A percentile compares a stretch with the other conserved stretches of the same genome.
These are phyloP conservation scores for Euptelea pleiosperma DNA, from an alignment of 164 flowering plant species.

Conservation along the genomic window DNA sequence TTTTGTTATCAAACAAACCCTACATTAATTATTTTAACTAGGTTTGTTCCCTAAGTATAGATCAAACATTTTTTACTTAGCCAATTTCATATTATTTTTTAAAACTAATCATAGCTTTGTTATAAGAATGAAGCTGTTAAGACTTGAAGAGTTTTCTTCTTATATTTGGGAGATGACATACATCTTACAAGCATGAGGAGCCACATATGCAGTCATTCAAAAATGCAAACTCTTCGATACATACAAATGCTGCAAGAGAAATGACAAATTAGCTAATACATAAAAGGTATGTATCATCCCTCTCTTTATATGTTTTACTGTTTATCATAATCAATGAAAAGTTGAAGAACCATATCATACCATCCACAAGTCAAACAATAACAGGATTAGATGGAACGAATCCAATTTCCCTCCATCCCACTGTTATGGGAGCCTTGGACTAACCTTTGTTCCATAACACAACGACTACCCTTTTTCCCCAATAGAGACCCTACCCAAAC, in stretches of 20 bases:
- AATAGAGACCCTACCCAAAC: slow-evolving; percentile 50
- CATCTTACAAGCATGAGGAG: slow-evolving; percentile 47
- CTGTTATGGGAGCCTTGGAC: slow-evolving; percentile 31
- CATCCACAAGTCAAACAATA: slow-evolving; percentile 39
- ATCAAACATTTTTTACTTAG: too few relatives aligned
- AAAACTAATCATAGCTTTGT: too few relatives aligned
- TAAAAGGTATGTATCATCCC: neutral
- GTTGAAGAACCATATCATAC: slow-evolving; percentile 15
- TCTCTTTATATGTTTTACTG: neutral
- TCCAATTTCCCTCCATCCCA: slow-evolving; percentile 44
- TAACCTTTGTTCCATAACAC: slow-evolving; percentile 50
- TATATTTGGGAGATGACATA: slow-evolving; percentile 30
- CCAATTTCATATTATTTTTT: too few relatives aligned
- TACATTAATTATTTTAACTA: too few relatives aligned
- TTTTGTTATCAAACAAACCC: too few relatives aligned
- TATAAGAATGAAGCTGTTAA: too few relatives aligned
- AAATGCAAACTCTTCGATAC: slow-evolving; percentile 25
- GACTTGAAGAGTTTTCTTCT: too few relatives aligned
- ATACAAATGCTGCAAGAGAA: slow-evolving; percentile 32
- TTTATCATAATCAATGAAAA: neutral
- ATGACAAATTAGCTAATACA: neutral
- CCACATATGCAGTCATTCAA: slow-evolving; percentile 33
- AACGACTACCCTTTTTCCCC: slow-evolving; percentile 33
- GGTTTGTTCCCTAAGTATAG: too few relatives aligned
- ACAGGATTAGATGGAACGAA: slow-evolving; percentile 21